phyloP scores from a whole-genome alignment of 108 stramenopile genomes.

The Fragilariopsis cylindrus region DNA sequence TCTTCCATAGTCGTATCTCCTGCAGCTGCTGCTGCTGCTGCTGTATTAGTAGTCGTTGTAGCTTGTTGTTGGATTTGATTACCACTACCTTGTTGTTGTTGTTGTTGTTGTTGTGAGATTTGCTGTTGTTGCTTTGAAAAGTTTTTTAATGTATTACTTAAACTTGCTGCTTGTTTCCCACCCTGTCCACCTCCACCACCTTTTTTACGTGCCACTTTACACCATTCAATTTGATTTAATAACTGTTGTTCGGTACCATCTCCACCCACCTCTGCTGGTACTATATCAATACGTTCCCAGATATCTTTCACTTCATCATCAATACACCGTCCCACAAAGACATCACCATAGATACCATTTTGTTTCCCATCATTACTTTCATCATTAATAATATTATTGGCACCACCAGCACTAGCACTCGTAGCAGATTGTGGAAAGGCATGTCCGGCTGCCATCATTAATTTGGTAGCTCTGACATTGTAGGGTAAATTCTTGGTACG shows the following conservation, averaged over 20 bases:
- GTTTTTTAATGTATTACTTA: constrained; percentile 36
- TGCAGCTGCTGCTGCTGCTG: too few relatives aligned
- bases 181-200: constrained; percentile 70
- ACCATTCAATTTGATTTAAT: constrained; percentile 36
- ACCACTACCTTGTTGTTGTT: constrained; percentile 5
- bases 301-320: constrained; percentile 67
- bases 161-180: constrained; percentile 26
- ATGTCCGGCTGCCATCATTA: constrained; percentile 70
- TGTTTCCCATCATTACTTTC: constrained; percentile 14
- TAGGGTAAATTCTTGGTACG: constrained; percentile 23
- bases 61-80: too few relatives aligned
- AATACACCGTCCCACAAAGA: constrained; percentile 71
- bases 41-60: too few relatives aligned
- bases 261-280: constrained; percentile 43
- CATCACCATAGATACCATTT: constrained; percentile 68
- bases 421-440: constrained; percentile 4
- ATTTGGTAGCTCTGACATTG: constrained; percentile 59
- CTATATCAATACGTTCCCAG: constrained; percentile 76
- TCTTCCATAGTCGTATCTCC: constrained; percentile 24
- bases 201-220: constrained; percentile 40
- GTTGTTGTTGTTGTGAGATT: neutral
- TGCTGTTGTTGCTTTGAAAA: constrained; percentile 23
- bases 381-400: constrained; percentile 8
- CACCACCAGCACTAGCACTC: neutral
- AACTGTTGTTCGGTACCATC: constrained; percentile 1